Conservation (phyloP, 148 eudicot genomes). For the Tetragonia tetragonoides region DNA sequence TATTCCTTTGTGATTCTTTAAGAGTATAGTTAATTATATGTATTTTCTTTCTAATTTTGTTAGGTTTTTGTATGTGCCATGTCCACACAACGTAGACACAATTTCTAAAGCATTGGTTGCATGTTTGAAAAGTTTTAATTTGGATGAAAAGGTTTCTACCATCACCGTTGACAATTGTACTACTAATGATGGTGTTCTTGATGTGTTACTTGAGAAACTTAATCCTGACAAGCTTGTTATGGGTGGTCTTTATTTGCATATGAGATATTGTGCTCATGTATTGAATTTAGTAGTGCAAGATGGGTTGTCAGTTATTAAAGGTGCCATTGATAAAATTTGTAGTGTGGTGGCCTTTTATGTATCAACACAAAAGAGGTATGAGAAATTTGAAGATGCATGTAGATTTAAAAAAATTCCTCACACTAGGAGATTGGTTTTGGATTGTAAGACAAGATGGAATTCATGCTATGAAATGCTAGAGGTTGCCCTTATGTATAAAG, state of each 20-base stretch:
- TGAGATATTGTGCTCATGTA: constrained; percentile 1
- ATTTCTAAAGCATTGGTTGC: background rate
- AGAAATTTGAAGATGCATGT: constrained; percentile 3
- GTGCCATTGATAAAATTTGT: background rate
- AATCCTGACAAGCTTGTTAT: background rate
- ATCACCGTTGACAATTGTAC: background rate
- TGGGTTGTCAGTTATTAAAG: background rate
- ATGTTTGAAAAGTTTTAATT: background rate
- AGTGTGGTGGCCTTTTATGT: background rate
- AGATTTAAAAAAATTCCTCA: background rate
- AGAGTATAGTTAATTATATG: background rate
- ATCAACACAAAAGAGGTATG: background rate
- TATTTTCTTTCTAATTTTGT: background rate
- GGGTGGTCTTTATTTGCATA: background rate
- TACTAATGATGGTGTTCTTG: background rate
- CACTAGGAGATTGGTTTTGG: background rate
- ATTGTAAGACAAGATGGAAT: constrained; percentile 14
- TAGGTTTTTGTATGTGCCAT: constrained; percentile 9
- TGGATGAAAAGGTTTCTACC: constrained; percentile 3
- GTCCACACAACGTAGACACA: background rate
- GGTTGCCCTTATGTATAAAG: background rate
- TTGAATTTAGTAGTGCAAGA: background rate
- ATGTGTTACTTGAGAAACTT: background rate
- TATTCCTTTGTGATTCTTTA: background rate
- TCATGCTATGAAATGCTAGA: constrained; percentile 5